phyloP scores from a whole-genome alignment of 441 rosid genomes.

The Adansonia rubrostipa region DNA sequence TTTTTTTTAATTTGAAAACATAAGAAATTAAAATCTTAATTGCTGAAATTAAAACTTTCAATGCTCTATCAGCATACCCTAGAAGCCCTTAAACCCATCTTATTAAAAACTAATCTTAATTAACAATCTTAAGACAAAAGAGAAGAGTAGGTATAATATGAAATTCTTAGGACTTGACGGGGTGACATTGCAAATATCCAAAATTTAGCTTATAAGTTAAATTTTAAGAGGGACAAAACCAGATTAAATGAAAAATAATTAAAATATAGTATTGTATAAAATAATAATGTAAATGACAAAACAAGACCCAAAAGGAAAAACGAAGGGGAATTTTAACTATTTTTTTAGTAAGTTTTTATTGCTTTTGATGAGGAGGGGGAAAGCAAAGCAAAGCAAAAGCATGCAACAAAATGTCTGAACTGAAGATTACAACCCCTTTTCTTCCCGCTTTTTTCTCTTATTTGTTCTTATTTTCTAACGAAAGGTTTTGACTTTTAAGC shows the following conservation, averaged over 20 bases:
- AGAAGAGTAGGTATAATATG: not conserved
- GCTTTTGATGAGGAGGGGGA: conserved; percentile 22
- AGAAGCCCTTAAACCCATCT: not conserved
- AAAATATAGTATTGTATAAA: too few relatives aligned
- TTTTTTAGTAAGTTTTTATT: not conserved
- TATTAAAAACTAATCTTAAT: not conserved
- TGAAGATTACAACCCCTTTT: conserved; percentile 28
- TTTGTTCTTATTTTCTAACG: not conserved
- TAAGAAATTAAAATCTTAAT: too few relatives aligned
- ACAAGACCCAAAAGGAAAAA: not conserved
- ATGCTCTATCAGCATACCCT: too few relatives aligned
- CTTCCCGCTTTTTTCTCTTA: conserved; percentile 22
- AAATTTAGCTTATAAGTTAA: not conserved
- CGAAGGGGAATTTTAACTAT: not conserved
- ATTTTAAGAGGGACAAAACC: not conserved
- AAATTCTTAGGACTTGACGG: conserved; percentile 12
- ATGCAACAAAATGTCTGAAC: conserved; percentile 28
- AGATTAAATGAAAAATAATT: not conserved
- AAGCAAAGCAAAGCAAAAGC: conserved; percentile 16
- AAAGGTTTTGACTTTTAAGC: conserved; percentile 25
- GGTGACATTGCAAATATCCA: not conserved
- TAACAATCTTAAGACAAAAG: not conserved
- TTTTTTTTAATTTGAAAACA: too few relatives aligned
- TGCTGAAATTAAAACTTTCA: too few relatives aligned
- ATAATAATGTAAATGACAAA: too few relatives aligned